phyloP scores from a whole-genome alignment of 257 asterid genomes.

The Fraxinus anomala region DNA sequence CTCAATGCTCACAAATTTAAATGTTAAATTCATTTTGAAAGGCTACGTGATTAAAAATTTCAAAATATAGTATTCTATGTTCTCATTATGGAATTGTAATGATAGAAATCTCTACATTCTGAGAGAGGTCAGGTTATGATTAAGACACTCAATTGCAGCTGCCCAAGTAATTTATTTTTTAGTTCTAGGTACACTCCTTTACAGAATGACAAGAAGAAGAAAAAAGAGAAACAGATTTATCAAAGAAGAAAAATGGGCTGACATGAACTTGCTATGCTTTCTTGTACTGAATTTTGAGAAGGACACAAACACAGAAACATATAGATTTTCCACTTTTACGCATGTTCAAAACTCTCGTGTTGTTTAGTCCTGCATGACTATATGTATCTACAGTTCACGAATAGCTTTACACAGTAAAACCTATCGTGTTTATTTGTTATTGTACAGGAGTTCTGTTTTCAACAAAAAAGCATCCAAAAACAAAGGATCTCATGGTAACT shows the following conservation, averaged over 20 bases:
- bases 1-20: neutral
- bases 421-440: conserved; percentile 22
- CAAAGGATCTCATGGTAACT: conserved; percentile 91
- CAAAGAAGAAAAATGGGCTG: neutral
- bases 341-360: neutral
- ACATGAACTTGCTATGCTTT: too few species aligned
- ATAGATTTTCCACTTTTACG: neutral
- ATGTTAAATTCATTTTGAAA: neutral
- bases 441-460: conserved; percentile 78
- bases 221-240: neutral
- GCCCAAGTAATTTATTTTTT: too few species aligned
- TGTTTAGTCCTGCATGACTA: conserved; percentile 10
- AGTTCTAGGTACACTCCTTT: neutral
- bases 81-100: too few species aligned
- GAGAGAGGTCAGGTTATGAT: neutral
- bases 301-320: too few species aligned
- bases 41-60: neutral
- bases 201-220: neutral
- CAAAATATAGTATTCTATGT: neutral
- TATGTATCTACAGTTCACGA: neutral
- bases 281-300: too few species aligned
- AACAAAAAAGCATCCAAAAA: conserved; percentile 84
- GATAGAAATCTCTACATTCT: neutral
- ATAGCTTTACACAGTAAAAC: conserved; percentile 29
- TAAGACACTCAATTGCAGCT: too few species aligned